A percentile compares a stretch with the other conserved stretches of the same genome.
These are phyloP conservation scores for Cinnamomum micranthum DNA, from an alignment of 164 flowering plant genomes.

Conservation along the genomic window DNA sequence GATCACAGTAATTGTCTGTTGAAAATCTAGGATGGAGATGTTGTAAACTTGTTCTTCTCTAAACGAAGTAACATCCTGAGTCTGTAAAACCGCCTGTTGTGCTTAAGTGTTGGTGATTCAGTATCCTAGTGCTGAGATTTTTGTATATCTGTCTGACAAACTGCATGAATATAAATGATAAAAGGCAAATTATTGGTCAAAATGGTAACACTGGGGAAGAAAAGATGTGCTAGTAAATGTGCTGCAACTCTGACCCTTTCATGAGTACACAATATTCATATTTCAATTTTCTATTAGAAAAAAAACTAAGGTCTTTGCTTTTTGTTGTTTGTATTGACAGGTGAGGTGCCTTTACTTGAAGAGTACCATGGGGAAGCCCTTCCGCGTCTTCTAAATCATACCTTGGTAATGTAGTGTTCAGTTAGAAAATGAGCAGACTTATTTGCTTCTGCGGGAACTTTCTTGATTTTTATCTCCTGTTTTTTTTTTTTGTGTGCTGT, in stretches of 20 bases:
- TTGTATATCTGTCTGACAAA: too few species aligned
- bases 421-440: not conserved
- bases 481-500: too few species aligned
- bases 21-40: not conserved
- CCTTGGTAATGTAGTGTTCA: not conserved
- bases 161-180: too few species aligned
- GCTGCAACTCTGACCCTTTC: not conserved
- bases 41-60: not conserved
- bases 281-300: not conserved
- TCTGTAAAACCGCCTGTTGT: not conserved
- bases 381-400: slow-evolving; percentile 14
- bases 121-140: too few species aligned
- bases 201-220: too few species aligned
- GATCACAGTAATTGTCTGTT: not conserved
- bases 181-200: too few species aligned
- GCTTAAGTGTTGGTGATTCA: too few species aligned
- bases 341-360: slow-evolving; percentile 28
- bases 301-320: not conserved
- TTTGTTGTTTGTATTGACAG: slow-evolving; percentile 6
- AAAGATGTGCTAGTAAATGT: too few species aligned
- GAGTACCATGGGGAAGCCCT: slow-evolving; percentile 30
- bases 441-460: not conserved
- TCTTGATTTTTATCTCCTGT: too few species aligned
- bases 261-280: not conserved
- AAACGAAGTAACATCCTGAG: not conserved